Percentiles rank a stretch among this genome's conserved stretches.
Conservation (phyloP, 148 eudicot species). For the Chenopodium quinoa region DNA sequence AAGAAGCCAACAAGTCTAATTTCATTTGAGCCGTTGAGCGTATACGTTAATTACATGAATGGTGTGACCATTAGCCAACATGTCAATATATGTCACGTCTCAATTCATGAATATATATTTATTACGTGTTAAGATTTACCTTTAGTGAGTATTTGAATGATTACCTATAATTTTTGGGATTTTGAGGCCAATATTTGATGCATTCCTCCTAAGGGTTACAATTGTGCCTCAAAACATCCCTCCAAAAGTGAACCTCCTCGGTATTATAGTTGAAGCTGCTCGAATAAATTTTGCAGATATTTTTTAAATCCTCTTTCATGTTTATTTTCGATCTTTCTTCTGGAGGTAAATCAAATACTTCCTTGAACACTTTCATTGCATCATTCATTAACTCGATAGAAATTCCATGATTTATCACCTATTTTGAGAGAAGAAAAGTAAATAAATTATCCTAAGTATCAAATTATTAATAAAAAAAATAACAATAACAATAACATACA, state of each 20-base stretch:
- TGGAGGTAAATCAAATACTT: slow-evolving; percentile 11
- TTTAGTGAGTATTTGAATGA: not conserved
- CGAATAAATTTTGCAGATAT: slow-evolving; percentile 12
- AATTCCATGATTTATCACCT: too few species aligned
- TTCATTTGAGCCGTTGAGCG: too few species aligned
- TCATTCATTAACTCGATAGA: too few species aligned
- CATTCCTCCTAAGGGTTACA: slow-evolving; percentile 25
- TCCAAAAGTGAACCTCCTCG: slow-evolving; percentile 27
- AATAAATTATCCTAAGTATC: not conserved
- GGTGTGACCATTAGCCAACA: too few species aligned
- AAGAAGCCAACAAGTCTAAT: too few species aligned
- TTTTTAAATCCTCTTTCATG: slow-evolving; percentile 8
- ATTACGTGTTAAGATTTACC: too few species aligned
- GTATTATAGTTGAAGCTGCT: slow-evolving; percentile 20
- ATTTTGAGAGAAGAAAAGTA: not conserved
- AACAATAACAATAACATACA: not conserved
- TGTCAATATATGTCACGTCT: too few species aligned
- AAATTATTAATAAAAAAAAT: too few species aligned
- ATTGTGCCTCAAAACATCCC: slow-evolving; percentile 23
- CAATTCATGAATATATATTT: too few species aligned
- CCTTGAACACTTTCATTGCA: not conserved
- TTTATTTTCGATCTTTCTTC: slow-evolving; percentile 24
- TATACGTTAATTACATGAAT: too few species aligned
- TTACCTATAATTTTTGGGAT: slow-evolving; percentile 24
- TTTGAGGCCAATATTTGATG: slow-evolving; percentile 28